Conservation (phyloP, 306 rosid genomes). For the Crataegus laevigata region DNA sequence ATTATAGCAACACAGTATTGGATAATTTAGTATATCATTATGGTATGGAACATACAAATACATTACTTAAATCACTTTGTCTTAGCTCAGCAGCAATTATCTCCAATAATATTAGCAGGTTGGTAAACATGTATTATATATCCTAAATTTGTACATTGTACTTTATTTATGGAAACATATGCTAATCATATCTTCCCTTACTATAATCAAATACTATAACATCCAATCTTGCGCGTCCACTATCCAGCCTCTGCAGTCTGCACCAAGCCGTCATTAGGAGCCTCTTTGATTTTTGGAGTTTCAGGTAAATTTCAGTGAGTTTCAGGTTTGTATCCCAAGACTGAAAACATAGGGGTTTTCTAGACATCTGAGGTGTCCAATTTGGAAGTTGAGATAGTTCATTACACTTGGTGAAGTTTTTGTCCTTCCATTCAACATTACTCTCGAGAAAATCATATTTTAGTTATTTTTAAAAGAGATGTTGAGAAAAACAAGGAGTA, state of each 20-base stretch:
- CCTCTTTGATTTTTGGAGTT: not conserved
- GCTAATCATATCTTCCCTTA: not conserved
- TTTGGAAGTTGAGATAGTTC: not conserved
- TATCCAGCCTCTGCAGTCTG: not conserved
- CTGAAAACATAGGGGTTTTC: not conserved
- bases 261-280: not conserved
- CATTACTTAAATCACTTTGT: not conserved
- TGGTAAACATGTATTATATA: not conserved
- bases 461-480: not conserved
- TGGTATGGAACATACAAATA: not conserved
- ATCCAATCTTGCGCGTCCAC: not conserved
- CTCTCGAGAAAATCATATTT: not conserved
- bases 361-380: not conserved
- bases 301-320: not conserved
- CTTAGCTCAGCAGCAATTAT: not conserved
- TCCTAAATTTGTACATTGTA: not conserved
- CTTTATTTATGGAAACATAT: not conserved
- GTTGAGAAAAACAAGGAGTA: too few relatives aligned
- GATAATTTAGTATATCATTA: too few relatives aligned
- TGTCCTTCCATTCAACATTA: not conserved
- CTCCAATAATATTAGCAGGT: not conserved
- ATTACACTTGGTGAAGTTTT: not conserved
- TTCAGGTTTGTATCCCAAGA: not conserved
- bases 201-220: not conserved
- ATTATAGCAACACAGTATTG: too few relatives aligned